Conservation (phyloP, 768 basidiomycete species). For the Coprinopsis marcescibilis region DNA sequence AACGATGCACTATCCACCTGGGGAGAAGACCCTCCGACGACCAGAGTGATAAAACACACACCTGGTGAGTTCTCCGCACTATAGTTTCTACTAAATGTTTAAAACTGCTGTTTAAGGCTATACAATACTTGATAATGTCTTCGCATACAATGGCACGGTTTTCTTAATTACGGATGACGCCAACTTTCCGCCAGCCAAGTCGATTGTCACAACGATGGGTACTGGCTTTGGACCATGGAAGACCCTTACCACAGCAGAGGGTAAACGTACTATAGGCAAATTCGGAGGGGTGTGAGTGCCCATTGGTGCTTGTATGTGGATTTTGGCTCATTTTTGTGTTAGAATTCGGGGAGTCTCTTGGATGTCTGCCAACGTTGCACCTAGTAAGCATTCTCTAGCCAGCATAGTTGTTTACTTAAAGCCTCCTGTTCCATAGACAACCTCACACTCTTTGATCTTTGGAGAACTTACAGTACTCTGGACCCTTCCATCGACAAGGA, state of each 20-base stretch:
- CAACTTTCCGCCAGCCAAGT: constrained; percentile 50
- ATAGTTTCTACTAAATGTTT: neutral
- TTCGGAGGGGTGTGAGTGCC: constrained; percentile 47
- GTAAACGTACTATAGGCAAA: constrained; percentile 39
- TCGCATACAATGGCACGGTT: constrained; percentile 64
- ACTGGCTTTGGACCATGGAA: constrained; percentile 49
- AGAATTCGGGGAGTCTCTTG: constrained; percentile 69
- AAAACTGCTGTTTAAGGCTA: constrained; percentile 45
- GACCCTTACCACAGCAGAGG: constrained; percentile 47
- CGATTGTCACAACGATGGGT: constrained; percentile 42
- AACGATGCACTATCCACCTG: constrained; percentile 53
- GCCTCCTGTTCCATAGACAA: constrained; percentile 39
- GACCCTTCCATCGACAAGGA: constrained; percentile 36
- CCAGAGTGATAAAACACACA: constrained; percentile 54
- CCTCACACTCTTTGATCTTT: constrained; percentile 69
- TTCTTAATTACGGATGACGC: constrained; percentile 69
- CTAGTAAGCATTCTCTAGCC: constrained; percentile 35
- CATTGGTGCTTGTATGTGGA: constrained; percentile 1
- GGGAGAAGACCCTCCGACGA: constrained; percentile 49
- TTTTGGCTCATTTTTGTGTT: neutral
- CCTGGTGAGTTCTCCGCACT: constrained; percentile 43
- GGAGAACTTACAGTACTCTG: constrained; percentile 68
- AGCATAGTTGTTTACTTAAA: neutral
- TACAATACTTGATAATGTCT: constrained; percentile 79
- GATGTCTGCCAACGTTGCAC: constrained; percentile 49